Evolutionary conservation across 225 moss, liverwort and hornwort genomes (phyloP), one percentile per base, ranked within the genome.

Genomic region (Polytrichum formosum): DNA sequence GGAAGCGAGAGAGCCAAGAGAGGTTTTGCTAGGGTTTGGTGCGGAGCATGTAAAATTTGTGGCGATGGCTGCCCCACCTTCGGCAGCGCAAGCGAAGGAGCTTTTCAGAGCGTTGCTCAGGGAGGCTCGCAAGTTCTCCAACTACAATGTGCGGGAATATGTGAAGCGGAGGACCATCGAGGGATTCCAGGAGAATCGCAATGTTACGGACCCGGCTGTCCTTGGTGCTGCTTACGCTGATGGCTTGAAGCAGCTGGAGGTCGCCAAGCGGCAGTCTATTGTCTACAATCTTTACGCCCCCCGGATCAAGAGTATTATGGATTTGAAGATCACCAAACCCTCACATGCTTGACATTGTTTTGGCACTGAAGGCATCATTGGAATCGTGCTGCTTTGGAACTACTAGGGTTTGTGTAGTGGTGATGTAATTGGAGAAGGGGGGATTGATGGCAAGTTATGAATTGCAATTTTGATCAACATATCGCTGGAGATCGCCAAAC

Each of bases 111-210:
- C 89, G 35, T 68, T 96, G 28, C 70, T 90, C 73, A 81, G 90
- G 73, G 93, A 93, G 62, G 92, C 64, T 5, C 85, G 86, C 7
- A 93, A 91, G 64, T 92, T 97, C 70, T 77, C 90, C 58, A 93
- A 97, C 64, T 97, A 97, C 66, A 97, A 96, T 72, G 84, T 97
- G 71, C 90, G 93, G 27, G 96, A 97, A 83, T 97, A 93, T 67
- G 90, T 91, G 67, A 92, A 91, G 83, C 76, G 96, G 74, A 82
- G 96, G 64, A 84, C 87, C 5, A 75, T 87, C 37, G 85, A 82
- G 61, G 92, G 87, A 7, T 97, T 93, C 81, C 83, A 72, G 53
- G 82, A 88, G 54, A 66, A 87, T 55, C 76, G 69, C 17, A 74
- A 75, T 7, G 63, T 67, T 5, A 71, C 82, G 10, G 93, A 96